Evolutionary conservation across 176 grass and related monocot genomes (phyloP).

Genomic region (Coix lacrymajobi): DNA sequence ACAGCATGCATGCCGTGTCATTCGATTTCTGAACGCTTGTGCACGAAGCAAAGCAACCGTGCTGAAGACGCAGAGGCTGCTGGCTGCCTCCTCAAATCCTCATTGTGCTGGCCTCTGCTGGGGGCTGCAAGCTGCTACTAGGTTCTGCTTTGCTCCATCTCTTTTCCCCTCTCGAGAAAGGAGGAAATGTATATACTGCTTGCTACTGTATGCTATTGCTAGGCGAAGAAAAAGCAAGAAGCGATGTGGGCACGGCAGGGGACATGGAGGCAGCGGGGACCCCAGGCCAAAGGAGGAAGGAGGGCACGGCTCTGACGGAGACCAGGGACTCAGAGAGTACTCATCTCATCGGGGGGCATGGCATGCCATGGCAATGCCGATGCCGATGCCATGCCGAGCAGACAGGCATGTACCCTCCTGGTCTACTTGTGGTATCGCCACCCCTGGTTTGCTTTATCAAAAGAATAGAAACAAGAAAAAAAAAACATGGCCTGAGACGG

Average conservation of each 20-base stretch:
- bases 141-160: neutral
- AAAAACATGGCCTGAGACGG: neutral
- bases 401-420: neutral
- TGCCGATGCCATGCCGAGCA: neutral
- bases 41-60: constrained; percentile 47
- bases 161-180: neutral
- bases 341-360: neutral
- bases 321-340: neutral
- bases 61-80: neutral
- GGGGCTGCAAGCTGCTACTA: neutral
- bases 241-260: constrained; percentile 26
- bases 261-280: constrained; percentile 36
- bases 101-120: neutral
- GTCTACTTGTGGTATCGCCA: neutral
- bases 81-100: neutral
- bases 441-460: constrained; percentile 11
- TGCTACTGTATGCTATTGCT: neutral
- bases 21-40: constrained; percentile 24
- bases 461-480: constrained; percentile 38
- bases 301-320: neutral
- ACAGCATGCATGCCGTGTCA: neutral
- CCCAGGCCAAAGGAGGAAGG: neutral
- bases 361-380: neutral
- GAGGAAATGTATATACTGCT: neutral
- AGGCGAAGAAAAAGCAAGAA: constrained; percentile 19